Percentiles rank a stretch among this genome's conserved stretches.
These are phyloP conservation scores for Volvariella volvacea DNA, from an alignment of 1,284 basidiomycete species.

Conservation along the genomic window DNA sequence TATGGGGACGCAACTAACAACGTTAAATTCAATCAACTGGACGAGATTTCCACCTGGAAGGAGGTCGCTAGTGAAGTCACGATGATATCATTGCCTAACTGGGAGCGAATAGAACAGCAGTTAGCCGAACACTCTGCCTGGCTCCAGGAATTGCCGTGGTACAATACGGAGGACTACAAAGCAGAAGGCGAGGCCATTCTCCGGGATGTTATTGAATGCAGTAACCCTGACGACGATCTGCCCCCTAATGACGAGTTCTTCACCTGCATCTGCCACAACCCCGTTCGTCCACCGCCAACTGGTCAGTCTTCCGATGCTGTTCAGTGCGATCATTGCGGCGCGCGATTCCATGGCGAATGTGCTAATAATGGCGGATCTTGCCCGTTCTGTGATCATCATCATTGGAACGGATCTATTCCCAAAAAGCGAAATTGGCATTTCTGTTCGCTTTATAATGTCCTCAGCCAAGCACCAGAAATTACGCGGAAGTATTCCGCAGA, in stretches of 20 bases:
- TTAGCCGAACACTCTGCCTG: slow-evolving; percentile 60
- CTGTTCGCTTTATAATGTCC: slow-evolving; percentile 64
- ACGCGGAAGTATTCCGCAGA: slow-evolving; percentile 69
- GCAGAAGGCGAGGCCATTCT: slow-evolving; percentile 56
- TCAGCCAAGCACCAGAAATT: slow-evolving; percentile 64
- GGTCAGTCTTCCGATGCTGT: slow-evolving; percentile 74
- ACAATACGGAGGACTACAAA: slow-evolving; percentile 53
- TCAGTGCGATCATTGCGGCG: slow-evolving; percentile 80
- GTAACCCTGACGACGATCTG: slow-evolving; percentile 65
- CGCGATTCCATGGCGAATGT: slow-evolving; percentile 75
- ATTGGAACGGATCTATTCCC: slow-evolving; percentile 78
- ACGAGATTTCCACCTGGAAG: slow-evolving; percentile 41
- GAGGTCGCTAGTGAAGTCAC: slow-evolving; percentile 59
- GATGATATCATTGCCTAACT: slow-evolving; percentile 66
- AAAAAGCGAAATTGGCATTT: slow-evolving; percentile 78
- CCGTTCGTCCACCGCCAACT: slow-evolving; percentile 68
- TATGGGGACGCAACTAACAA: slow-evolving; percentile 44
- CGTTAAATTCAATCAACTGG: slow-evolving; percentile 44
- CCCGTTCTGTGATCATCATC: slow-evolving; percentile 82
- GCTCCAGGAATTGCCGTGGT: slow-evolving; percentile 73
- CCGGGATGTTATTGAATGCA: slow-evolving; percentile 66
- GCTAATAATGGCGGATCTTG: slow-evolving; percentile 82
- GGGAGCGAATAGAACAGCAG: slow-evolving; percentile 64
- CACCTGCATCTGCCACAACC: slow-evolving; percentile 71
- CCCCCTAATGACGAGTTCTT: slow-evolving; percentile 74